These are phyloP conservation scores for Eucalyptus cloeziana DNA, from an alignment of 345 rosid species.

Conservation along the genomic window DNA sequence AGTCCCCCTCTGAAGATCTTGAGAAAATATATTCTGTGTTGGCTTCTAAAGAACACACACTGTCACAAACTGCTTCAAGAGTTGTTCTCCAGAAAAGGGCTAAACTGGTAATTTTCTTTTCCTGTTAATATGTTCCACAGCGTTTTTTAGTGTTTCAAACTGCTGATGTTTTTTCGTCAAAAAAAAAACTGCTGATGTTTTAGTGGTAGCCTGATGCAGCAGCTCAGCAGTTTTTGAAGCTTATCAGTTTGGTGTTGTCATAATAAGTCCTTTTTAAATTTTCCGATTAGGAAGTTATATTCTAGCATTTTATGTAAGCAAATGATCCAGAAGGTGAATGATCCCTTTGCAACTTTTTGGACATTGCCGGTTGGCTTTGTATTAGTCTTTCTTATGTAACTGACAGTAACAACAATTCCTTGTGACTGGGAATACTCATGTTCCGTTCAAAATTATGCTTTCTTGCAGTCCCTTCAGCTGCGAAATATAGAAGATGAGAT, in stretches of 20 bases:
- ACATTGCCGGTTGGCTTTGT: neutral
- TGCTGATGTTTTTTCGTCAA: neutral
- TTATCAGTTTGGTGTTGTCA: neutral
- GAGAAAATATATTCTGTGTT: slow-evolving; percentile 15
- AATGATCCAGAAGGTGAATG: neutral
- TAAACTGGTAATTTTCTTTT: neutral
- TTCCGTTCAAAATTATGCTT: neutral
- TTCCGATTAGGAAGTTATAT: neutral
- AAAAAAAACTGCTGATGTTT: no score
- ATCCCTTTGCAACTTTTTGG: neutral
- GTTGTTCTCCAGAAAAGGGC: neutral
- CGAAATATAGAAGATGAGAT: neutral
- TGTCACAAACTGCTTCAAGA: slow-evolving; percentile 32
- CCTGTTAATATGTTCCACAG: neutral
- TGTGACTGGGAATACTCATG: neutral
- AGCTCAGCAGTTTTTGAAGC: neutral
- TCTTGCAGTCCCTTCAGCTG: neutral
- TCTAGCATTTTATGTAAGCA: neutral
- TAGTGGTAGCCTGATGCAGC: neutral
- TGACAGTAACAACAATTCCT: neutral
- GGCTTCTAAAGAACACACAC: slow-evolving; percentile 23
- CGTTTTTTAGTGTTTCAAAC: neutral
- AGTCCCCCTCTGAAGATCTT: slow-evolving; percentile 15
- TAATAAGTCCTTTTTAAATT: neutral
- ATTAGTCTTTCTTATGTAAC: neutral